Evolutionary conservation across 148 eudicot species (phyloP).

Genomic region (Camellia sinensis): DNA sequence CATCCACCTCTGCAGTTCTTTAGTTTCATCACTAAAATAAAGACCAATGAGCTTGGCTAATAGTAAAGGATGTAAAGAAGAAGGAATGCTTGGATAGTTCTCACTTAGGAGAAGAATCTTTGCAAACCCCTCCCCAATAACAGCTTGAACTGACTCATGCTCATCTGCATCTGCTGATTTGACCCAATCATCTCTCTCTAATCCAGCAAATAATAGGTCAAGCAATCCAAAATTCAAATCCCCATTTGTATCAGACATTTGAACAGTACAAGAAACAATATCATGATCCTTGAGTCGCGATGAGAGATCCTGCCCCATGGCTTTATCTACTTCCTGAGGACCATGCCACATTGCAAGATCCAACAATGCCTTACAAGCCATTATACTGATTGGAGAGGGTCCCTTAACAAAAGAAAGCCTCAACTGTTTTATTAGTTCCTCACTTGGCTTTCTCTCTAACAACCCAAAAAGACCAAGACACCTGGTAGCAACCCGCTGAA

Average conservation of each 20-base stretch:
- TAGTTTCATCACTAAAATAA: conserved; percentile 59
- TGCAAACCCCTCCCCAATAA: conserved; percentile 92
- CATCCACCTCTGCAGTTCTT: conserved; percentile 57
- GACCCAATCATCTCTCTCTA: conserved; percentile 42
- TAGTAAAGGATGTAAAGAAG: conserved; percentile 48
- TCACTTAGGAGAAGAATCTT: conserved; percentile 90
- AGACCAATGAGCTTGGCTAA: conserved; percentile 65
- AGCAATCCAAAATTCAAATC: conserved; percentile 52
- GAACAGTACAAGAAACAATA: conserved; percentile 19
- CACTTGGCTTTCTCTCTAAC: conserved; percentile 69
- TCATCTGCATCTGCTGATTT: conserved; percentile 42
- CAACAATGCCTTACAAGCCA: conserved; percentile 79
- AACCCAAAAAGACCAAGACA: conserved; percentile 91
- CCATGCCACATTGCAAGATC: conserved; percentile 97
- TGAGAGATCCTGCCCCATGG: conserved; percentile 47
- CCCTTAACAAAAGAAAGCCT: conserved; percentile 64
- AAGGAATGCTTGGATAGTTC: conserved; percentile 58
- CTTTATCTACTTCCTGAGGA: conserved; percentile 73
- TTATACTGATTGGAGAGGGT: conserved; percentile 47
- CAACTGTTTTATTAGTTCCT: conserved; percentile 67
- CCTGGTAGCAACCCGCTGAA: conserved; percentile 83
- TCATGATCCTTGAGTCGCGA: conserved; percentile 36
- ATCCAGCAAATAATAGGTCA: conserved; percentile 56
- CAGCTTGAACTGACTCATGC: conserved; percentile 63
- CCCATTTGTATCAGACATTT: conserved; percentile 33